These are phyloP conservation scores for Leccinum rimulosum DNA, from an alignment of 768 basidiomycete species.

Conservation along the genomic window DNA sequence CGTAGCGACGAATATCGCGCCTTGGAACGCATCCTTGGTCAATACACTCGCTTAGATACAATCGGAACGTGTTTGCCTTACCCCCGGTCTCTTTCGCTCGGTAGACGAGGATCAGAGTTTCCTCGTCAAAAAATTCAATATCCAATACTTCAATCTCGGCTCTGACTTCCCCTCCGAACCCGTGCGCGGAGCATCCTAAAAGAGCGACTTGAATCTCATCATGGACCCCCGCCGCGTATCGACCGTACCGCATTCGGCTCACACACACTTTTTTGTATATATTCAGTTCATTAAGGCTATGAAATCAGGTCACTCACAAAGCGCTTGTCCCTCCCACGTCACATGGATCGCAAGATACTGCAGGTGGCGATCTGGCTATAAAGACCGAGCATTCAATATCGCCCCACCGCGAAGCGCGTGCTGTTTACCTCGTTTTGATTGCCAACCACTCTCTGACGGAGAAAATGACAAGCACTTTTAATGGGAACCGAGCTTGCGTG, in stretches of 20 bases:
- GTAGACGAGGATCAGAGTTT: conserved; percentile 62
- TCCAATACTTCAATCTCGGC: conserved; percentile 55
- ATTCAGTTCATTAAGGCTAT: conserved; percentile 31
- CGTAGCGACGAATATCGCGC: conserved; percentile 58
- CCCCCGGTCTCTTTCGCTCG: conserved; percentile 46
- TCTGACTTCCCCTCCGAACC: conserved; percentile 32
- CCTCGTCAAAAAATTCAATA: conserved; percentile 78
- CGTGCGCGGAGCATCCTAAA: conserved; percentile 46
- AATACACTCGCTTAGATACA: conserved; percentile 20
- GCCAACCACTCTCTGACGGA: conserved; percentile 54
- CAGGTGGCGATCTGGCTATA: conserved; percentile 42
- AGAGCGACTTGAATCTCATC: conserved; percentile 44
- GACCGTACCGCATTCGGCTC: conserved; percentile 49
- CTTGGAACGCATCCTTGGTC: conserved; percentile 38
- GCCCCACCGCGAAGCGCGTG: conserved; percentile 23
- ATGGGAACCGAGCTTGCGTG: conserved; percentile 32
- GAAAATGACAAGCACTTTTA: conserved; percentile 33
- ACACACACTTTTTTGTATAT: conserved; percentile 52
- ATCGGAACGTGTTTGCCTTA: conserved; percentile 35
- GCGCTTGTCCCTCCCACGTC: conserved; percentile 37
- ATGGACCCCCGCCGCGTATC: conserved; percentile 37
- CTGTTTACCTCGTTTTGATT: conserved; percentile 49
- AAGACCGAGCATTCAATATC: conserved; percentile 26
- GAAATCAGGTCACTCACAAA: conserved; percentile 42
- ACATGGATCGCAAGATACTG: conserved; percentile 55